Base-by-base conservation (phyloP, 1,284 basidiomycete species). In the Tilletia walkeri region DNA sequence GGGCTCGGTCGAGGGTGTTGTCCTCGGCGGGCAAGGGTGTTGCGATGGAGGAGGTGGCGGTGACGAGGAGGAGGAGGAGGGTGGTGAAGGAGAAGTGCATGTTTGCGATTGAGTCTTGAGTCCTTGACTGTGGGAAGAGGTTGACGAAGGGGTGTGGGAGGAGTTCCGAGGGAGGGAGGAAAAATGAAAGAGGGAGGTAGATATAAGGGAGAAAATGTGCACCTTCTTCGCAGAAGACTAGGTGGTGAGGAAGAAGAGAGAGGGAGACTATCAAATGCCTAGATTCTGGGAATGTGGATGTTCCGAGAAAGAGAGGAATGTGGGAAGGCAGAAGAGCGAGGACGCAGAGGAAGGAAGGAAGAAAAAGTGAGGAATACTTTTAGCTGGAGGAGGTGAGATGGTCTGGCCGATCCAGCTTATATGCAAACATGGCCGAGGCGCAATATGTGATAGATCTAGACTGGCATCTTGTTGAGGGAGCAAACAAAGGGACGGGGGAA, bases 191-290 rank as follows among this genome's bases (percentile, higher is more conserved):
- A 45, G 41, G 41, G 41, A 45, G 41, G 14, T 7, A 45, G 41
- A 45, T 7, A 45, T 7, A 45, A 14, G 41, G 41, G 41, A 14
- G 24, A 14, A 56, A 34, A 56, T 14, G 10, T 53, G 7, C 50
- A 53, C n/a, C n/a, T n/a, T 18, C 50, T 53, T 53, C 50, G 30
- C 50, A 53, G 50, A 53, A 53, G 50, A n/a, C 50, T n/a, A 18
- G 16, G 9, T 53, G 7, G 50, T 53, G 12, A 12, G 20, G 10
- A 12, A 30, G 54, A 56, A 34, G 20, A 56, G 34, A 34, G 54
- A 56, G 16, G 54, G 20, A 56, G 41, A 30, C 24, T 30, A 2
- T 30, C 24, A 2, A 30, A 53, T 53, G 50, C 50, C 7, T n/a
- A 1, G 48, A 49, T 49, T 14, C 14, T n/a, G 50, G 50, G 50